A percentile compares a stretch with the other conserved stretches of the same genome.
Evolutionary conservation across 1,284 basidiomycete genomes (phyloP).

Genomic region (Ceratobasidium sp.): DNA sequence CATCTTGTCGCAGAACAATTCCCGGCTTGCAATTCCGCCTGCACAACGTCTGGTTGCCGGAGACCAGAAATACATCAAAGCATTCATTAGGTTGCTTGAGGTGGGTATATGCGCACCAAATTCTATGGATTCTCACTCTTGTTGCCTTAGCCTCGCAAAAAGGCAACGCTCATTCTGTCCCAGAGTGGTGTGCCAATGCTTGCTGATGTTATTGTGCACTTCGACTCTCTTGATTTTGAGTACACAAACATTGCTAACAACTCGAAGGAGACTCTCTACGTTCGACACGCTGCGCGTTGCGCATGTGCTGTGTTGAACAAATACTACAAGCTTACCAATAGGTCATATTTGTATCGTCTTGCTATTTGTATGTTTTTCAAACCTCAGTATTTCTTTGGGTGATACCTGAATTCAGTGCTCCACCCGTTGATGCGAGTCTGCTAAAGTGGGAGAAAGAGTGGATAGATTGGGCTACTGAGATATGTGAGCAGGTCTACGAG

Average conservation of each 20-base stretch:
- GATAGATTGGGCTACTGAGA: background rate
- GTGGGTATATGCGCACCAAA: no score
- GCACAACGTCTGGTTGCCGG: background rate
- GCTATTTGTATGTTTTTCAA: background rate
- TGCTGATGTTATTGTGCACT: background rate
- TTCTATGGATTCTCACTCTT: background rate
- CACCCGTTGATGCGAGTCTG: background rate
- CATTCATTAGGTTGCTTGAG: background rate
- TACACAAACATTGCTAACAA: background rate
- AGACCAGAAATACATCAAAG: background rate
- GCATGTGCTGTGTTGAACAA: background rate
- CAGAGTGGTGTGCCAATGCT: background rate
- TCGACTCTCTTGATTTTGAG: background rate
- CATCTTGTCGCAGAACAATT: background rate
- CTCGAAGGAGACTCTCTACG: background rate
- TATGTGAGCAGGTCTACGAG: background rate
- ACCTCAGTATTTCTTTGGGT: background rate
- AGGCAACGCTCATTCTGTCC: background rate
- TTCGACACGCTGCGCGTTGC: background rate
- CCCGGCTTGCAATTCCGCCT: background rate
- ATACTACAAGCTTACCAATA: background rate
- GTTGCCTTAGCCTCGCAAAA: background rate
- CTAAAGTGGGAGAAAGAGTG: background rate
- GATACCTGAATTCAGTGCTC: background rate
- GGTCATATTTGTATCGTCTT: background rate